Evolutionary conservation across 495 filamentous ascomycete genomes (phyloP), one percentile per base, ranked within the genome.

Genomic region (Neurospora pannonica): DNA sequence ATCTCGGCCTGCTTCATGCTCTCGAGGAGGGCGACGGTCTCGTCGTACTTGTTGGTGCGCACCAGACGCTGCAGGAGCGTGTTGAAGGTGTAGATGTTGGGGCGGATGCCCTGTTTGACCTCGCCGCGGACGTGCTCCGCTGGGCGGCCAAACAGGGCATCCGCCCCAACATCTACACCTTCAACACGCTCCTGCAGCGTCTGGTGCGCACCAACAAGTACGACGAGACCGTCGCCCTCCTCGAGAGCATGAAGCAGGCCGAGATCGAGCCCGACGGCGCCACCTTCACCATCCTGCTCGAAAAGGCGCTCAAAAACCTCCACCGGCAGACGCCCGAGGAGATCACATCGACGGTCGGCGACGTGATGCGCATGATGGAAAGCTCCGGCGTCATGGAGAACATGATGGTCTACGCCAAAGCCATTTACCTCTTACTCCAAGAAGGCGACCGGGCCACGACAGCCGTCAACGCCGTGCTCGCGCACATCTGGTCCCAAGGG

Each of bases 71-170:
- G 82, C 36, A 95, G 83, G 11, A 93, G 84, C 5, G 85, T 89
- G 81, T 94, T 95, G 83, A 89, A 94, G 15, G 92, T 93, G 72
- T 83, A 81, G 40, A 86, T 80, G 77, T 93, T 87, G 21, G 90
- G 89, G 40, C 83, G 71, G 67, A 95, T 87, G 37, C 83, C 84
- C 54, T 90, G 88, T 5, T 76, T 79, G 9, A 77, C 78, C 1
- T n/a, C n/a, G n/a, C n/a, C n/a, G 74, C 82, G 11, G 80, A 83
- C 11, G 80, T 94, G 5, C 82, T 94, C 10, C 71, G 74, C 13
- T 93, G 90, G 89, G 91, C 90, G 1, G 78, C 77, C 9, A 79
- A 76, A 5, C 88, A 90, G 54, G 84, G 83, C 37, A 87, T 95
- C 67, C 71, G 83, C 40, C 89, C 90, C 21, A 87, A 93, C 77